Base-by-base conservation (phyloP, 306 rosid species). In the Hippophae rhamnoides region DNA sequence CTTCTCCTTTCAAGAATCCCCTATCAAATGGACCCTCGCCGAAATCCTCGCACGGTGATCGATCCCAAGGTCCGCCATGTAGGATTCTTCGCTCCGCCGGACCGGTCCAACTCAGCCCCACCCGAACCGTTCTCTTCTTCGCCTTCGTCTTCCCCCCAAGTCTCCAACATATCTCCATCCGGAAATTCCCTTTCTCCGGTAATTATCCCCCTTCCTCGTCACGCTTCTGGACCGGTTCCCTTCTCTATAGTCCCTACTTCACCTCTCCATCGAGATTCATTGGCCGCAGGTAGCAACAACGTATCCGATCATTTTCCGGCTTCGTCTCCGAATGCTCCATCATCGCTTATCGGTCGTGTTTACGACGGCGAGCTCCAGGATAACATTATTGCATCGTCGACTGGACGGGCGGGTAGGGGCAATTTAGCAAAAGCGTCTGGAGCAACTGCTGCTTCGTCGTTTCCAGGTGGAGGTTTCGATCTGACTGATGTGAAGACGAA, bases 51-150 rank as follows among this genome's bases (percentile, higher is more conserved):
- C 7, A 14, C 78, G 14, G 61, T 72, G 25, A 67, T 60, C 69
- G 86, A 86, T 65, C 97, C 93, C 25, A 86, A 78, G 71, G 73
- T 89, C 65, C 83, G 89, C 63, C 89, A 65, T 55, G 89, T 89
- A 13, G 97, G 89, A 18, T 86, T 86, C 79, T 74, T 78, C 77
- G 60, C 87, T 13, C 82, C 84, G 13, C 43, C 52, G 45, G 38
- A 31, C 38, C 38, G 38, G 38, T 31, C 38, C 38, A 31, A 31
- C 38, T 31, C 5, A 4, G 74, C 89, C 54, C 64, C 71, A 6
- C 64, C 89, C 63, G 60, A 54, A 1, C 74, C 82, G 31, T 2
- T 31, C 4, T 31, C 3, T 31, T 57, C 72, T 68, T 71, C 73
- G 69, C 70, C 72, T 63, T 73, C 41, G 13, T 77, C 84, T 62